phyloP scores from a whole-genome alignment of 106 monocot species.

The Dendrobium huoshanense region DNA sequence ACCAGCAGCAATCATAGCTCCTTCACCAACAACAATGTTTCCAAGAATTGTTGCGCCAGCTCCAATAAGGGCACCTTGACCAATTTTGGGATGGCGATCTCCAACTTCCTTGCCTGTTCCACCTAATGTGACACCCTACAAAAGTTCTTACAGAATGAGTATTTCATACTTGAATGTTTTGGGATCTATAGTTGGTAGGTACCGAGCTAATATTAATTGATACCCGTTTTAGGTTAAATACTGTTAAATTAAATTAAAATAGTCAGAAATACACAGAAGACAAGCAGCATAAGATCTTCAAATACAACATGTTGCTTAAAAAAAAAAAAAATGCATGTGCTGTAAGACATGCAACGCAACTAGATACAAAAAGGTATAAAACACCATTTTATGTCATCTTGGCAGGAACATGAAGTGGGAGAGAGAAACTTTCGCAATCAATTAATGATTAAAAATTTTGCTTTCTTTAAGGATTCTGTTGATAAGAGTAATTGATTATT shows the following conservation, averaged over 20 bases:
- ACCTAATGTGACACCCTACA: conserved; percentile 79
- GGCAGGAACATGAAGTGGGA: background rate
- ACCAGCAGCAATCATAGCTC: conserved; percentile 87
- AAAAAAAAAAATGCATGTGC: no score
- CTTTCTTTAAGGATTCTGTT: background rate
- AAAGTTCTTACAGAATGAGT: background rate
- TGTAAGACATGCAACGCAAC: no score
- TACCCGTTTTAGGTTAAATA: background rate
- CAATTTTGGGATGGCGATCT: conserved; percentile 88
- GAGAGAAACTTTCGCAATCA: background rate
- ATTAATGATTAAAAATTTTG: background rate
- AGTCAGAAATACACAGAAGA: background rate
- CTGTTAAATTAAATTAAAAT: background rate
- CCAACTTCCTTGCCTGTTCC: conserved; percentile 85
- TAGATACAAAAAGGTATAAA: no score
- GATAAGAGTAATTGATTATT: background rate
- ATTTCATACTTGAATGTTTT: background rate
- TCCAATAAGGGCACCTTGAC: conserved; percentile 83
- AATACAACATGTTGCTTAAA: no score
- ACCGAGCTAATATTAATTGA: background rate
- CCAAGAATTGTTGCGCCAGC: conserved; percentile 90
- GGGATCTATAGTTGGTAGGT: background rate
- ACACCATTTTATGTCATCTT: background rate
- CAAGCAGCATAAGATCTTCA: no score
- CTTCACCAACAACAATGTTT: conserved; percentile 74